Conservation (phyloP, 352 stramenopile genomes). For the Pythium monospermum region DNA sequence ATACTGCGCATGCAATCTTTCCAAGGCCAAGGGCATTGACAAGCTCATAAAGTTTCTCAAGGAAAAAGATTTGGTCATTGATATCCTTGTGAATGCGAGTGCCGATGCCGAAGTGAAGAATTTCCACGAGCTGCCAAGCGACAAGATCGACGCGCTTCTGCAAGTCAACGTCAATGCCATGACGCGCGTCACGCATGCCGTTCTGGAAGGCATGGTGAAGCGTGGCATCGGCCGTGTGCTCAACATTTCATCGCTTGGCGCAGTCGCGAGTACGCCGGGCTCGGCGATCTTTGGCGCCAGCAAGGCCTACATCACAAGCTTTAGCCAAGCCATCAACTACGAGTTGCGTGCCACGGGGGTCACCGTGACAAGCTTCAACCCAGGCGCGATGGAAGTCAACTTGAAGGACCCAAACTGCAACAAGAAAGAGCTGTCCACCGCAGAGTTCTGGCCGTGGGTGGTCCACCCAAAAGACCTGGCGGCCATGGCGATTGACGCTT, state of each 20-base stretch:
- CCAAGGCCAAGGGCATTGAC: constrained; percentile 41
- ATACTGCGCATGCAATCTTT: constrained; percentile 57
- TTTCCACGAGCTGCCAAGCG: constrained; percentile 36
- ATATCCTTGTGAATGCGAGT: constrained; percentile 86
- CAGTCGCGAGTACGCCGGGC: constrained; percentile 43
- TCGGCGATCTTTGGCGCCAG: constrained; percentile 75
- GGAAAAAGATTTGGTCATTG: constrained; percentile 57
- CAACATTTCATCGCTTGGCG: constrained; percentile 72
- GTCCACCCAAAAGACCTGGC: constrained; percentile 39
- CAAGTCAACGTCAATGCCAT: constrained; percentile 60
- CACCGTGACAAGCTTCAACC: constrained; percentile 74
- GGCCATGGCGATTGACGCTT: constrained; percentile 39
- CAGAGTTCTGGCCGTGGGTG: constrained; percentile 30
- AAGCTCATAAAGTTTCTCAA: constrained; percentile 51
- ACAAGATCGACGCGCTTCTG: constrained; percentile 58
- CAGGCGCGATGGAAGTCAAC: constrained; percentile 64
- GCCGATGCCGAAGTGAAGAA: constrained; percentile 33
- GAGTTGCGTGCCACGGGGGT: constrained; percentile 72
- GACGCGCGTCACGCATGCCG: constrained; percentile 41
- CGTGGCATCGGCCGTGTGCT: constrained; percentile 66
- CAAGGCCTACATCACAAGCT: constrained; percentile 71
- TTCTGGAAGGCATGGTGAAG: constrained; percentile 65
- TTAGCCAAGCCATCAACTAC: constrained; percentile 72
- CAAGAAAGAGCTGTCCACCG: constrained; percentile 38
- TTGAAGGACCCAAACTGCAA: constrained; percentile 36